Evolutionary conservation across 768 basidiomycete species (phyloP), one percentile per base, ranked within the genome.

Genomic region (Filobasidium floriforme): DNA sequence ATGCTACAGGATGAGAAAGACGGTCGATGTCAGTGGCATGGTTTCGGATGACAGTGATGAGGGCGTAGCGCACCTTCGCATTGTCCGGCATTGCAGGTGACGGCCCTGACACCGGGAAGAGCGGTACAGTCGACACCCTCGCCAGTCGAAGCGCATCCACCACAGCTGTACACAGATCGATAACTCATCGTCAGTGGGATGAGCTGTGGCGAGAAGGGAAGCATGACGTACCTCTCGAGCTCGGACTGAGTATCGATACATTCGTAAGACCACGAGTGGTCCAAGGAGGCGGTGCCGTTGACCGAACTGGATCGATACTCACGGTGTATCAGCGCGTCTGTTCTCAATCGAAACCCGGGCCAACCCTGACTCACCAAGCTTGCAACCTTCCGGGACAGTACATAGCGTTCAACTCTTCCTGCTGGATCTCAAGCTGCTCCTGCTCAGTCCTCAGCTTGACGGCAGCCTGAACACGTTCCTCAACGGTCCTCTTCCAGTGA

Each of bases 311-410:
- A n/a, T n/a, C 68, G 54, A 29, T n/a, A 61, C 32, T 4, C 14
- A 15, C 51, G 18, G 28, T n/a, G 46, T 3, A 14, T 54, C 49
- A 32, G 49, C 46, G 24, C 14, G 40, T 46, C 6, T n/a, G 41
- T 43, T 22, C 14, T 41, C 32, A 28, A 61, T 40, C 11, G 6
- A 28, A n/a, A 59, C 26, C n/a, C 9, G n/a, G 4, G 29, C 59
- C 3, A 15, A 26, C n/a, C 18, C 4, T 4, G 37, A 72, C 75
- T 67, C 51, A 75, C 74, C 74, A 75, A 61, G 75, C 76, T 62
- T 73, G 73, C 32, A 76, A 69, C 44, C 22, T 19, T n/a, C 62
- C 69, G 43, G 76, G 76, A 69, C 76, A 77, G 71, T 75, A 77
- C 65, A 74, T 73, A 43, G 63, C 69, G 70, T 77, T 75, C 14